Conservation (phyloP, 2,329 filamentous ascomycete genomes). For the Ophiostoma montium region DNA sequence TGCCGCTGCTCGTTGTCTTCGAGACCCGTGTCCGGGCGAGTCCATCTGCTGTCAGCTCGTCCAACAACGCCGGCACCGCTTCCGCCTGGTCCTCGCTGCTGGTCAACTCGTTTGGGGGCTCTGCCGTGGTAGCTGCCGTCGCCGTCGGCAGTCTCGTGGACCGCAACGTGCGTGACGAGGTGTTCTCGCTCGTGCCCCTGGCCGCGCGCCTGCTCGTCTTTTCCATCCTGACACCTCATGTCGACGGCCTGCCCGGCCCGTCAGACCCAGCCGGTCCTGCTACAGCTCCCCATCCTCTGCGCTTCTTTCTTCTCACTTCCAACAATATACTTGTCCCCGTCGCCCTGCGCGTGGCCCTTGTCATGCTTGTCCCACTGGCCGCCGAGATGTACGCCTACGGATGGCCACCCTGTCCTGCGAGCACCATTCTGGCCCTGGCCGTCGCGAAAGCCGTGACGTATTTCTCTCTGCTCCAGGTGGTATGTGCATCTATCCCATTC, state of each 20-base stretch:
- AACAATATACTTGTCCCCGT: background rate
- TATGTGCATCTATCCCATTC: constrained; percentile 9
- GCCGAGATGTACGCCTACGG: background rate
- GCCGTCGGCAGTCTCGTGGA: background rate
- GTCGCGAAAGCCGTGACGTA: constrained; percentile 21
- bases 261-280: too few species aligned
- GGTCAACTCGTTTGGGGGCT: too few species aligned
- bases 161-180: background rate
- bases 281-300: background rate
- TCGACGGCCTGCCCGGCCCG: background rate
- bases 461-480: constrained; percentile 21
- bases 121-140: too few species aligned
- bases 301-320: background rate
- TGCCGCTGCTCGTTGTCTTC: too few species aligned
- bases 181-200: background rate
- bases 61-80: too few species aligned
- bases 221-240: background rate
- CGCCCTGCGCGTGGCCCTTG: background rate
- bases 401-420: background rate
- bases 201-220: background rate
- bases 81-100: too few species aligned
- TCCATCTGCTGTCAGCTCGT: too few species aligned
- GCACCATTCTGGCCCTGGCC: constrained; percentile 15
- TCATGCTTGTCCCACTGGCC: background rate
- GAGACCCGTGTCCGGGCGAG: too few species aligned